Percentiles rank a stretch among this genome's conserved stretches.
phyloP scores from a whole-genome alignment of 2,329 filamentous ascomycete genomes.

The Pestalotiopsis sp. region DNA sequence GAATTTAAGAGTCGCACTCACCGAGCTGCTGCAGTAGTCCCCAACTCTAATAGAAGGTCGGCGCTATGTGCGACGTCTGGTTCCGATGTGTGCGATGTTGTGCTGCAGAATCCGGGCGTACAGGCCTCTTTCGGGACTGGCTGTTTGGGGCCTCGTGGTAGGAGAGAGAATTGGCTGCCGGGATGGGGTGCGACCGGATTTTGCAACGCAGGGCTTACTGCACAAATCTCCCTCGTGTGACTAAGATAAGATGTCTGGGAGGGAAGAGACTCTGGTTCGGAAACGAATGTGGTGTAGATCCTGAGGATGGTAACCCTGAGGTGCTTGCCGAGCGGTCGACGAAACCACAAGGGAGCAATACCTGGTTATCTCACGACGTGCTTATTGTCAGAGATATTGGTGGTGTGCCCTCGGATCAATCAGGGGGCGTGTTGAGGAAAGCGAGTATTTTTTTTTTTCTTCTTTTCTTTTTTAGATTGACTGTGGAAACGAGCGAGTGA shows the following conservation, averaged over 20 bases:
- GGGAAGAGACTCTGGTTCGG: slow-evolving; percentile 12
- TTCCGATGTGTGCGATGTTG: background rate
- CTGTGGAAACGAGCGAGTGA: slow-evolving; percentile 28
- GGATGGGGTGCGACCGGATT: background rate
- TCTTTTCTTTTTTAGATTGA: background rate
- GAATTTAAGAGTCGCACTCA: slow-evolving; percentile 5
- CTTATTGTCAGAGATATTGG: slow-evolving; percentile 29
- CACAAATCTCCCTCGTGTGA: slow-evolving; percentile 5
- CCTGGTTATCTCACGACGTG: slow-evolving; percentile 21
- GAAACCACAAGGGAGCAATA: slow-evolving; percentile 21
- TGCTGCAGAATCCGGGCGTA: background rate
- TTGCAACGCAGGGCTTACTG: background rate
- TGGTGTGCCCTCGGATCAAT: slow-evolving; percentile 32
- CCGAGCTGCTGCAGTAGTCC: slow-evolving; percentile 2
- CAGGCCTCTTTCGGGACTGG: background rate
- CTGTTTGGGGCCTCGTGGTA: background rate
- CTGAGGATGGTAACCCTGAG: slow-evolving; percentile 3
- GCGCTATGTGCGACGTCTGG: slow-evolving; percentile 4
- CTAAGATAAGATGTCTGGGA: background rate
- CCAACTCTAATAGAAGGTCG: background rate
- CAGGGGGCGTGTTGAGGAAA: slow-evolving; percentile 19
- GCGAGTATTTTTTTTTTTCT: background rate
- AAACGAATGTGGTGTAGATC: slow-evolving; percentile 29
- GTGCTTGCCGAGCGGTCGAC: slow-evolving; percentile 9
- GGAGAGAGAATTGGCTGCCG: slow-evolving; percentile 6